Base-by-base conservation (phyloP, 1,284 basidiomycete genomes). In the Takashimella tepidaria region DNA sequence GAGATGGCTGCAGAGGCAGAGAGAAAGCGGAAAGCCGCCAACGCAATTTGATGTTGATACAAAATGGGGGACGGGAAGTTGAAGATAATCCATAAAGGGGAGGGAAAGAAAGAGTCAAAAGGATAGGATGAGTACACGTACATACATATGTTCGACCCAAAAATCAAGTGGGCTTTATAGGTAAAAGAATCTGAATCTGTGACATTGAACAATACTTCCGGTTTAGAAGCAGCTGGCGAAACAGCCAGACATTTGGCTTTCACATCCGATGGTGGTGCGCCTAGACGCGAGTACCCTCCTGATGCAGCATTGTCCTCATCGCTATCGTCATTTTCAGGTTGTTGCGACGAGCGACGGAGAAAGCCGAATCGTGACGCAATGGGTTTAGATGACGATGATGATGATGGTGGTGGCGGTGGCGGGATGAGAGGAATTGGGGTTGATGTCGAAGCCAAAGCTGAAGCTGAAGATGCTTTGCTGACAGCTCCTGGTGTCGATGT, bases 1-100 rank as follows among this genome's bases (percentile, higher is more conserved):
- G 51, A 60, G 26, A 63, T 76, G 66, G 76, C 76, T 1, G 50
- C 64, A 5, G 68, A 64, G 45, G 71, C 71, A 10, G 72, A 74
- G 56, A 25, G 57, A n/a, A 57, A 62, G 47, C 41, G 64, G 12
- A 58, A 54, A 46, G 42, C 42, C 19, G 19, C 22, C 19, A 23
- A 8, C 20, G 42, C 31, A 37, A 37, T 37, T 16, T 8, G 8
- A 8, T 37, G 31, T 37, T 37, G 8, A 37, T 37, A 8, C 31
- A 37, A 37, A 37, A 37, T 37, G 37, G n/a, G n/a, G n/a, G 12
- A 41, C 37, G 37, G n/a, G n/a, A n/a, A n/a, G n/a, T n/a, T n/a
- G n/a, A n/a, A n/a, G n/a, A n/a, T n/a, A n/a, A n/a, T n/a, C n/a
- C n/a, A n/a, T n/a, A n/a, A n/a, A n/a, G n/a, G n/a, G n/a, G n/a